Conservation (phyloP, 139 green algal genomes). For the Tetradesmus lagerheimii region DNA sequence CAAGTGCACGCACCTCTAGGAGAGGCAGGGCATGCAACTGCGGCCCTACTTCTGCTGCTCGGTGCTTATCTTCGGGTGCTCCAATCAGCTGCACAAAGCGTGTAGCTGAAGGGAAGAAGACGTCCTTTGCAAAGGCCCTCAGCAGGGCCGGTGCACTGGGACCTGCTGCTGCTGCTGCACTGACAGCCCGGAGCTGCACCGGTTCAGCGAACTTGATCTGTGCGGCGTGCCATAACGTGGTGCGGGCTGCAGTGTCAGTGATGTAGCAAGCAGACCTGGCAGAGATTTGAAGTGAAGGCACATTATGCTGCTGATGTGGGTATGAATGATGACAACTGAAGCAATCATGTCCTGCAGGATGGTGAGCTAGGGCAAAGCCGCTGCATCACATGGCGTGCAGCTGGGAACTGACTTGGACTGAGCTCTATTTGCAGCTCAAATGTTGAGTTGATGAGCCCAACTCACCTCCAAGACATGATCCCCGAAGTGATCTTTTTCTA, state of each 20-base stretch:
- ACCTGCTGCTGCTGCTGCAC: slow-evolving; percentile 3
- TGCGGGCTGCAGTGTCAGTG: neutral
- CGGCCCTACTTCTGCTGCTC: neutral
- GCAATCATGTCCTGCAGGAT: no score
- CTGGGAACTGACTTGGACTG: no score
- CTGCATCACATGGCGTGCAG: no score
- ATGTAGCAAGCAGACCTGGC: neutral
- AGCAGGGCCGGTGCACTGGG: neutral
- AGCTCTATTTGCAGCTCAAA: no score
- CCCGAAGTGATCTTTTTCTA: slow-evolving; percentile 25
- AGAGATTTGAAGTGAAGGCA: neutral
- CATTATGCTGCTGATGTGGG: neutral
- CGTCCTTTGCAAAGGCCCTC: slow-evolving; percentile 16
- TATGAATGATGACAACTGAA: neutral
- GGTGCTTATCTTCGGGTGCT: no score
- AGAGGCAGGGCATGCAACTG: slow-evolving; percentile 8
- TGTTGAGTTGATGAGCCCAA: no score
- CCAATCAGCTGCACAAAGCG: slow-evolving; percentile 11
- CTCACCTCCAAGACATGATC: slow-evolving; percentile 38
- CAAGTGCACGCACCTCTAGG: neutral
- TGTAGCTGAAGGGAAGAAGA: slow-evolving; percentile 10
- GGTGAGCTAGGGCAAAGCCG: no score
- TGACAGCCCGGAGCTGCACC: slow-evolving; percentile 22
- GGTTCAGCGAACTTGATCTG: slow-evolving; percentile 26
- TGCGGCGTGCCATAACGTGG: neutral